Conservation (phyloP, 1,139 yeast genomes). For the Pichia sp. region DNA sequence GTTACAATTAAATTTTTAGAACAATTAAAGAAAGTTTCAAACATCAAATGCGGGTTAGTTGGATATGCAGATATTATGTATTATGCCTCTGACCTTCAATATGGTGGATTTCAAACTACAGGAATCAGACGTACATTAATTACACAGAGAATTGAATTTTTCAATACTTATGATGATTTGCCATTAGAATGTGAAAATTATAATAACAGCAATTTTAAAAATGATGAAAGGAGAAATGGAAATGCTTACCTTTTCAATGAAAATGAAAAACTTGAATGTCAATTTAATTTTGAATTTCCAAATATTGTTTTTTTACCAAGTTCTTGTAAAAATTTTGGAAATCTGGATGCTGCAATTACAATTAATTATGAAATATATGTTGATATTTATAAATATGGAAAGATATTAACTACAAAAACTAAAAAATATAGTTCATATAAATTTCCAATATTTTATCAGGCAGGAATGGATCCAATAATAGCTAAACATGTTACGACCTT, state of each 20-base stretch:
- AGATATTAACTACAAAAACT: slow-evolving; percentile 1
- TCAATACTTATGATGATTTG: slow-evolving; percentile 1
- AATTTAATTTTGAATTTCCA: slow-evolving; percentile 10
- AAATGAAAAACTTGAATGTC: slow-evolving; percentile 4
- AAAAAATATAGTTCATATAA: neutral
- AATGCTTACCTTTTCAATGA: neutral
- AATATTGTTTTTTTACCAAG: slow-evolving; percentile 10
- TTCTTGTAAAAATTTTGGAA: slow-evolving; percentile 6
- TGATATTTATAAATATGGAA: slow-evolving; percentile 8
- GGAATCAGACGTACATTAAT: neutral
- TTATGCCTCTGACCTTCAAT: slow-evolving; percentile 1
- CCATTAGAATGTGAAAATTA: neutral
- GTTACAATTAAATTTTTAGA: slow-evolving; percentile 4
- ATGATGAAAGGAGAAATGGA: neutral
- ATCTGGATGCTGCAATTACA: slow-evolving; percentile 3
- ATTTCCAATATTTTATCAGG: slow-evolving; percentile 9
- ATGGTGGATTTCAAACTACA: neutral
- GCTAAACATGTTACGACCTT: neutral
- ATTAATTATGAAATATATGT: slow-evolving; percentile 9
- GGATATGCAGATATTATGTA: slow-evolving; percentile 6
- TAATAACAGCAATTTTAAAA: neutral
- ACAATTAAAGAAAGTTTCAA: slow-evolving; percentile 1
- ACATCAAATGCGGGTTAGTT: slow-evolving; percentile 6
- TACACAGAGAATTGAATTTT: slow-evolving; percentile 1
- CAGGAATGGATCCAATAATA: slow-evolving; percentile 4